These are phyloP conservation scores for Pseudogymnoascus sp. DNA, from an alignment of 2,329 filamentous ascomycete genomes.

Conservation along the genomic window DNA sequence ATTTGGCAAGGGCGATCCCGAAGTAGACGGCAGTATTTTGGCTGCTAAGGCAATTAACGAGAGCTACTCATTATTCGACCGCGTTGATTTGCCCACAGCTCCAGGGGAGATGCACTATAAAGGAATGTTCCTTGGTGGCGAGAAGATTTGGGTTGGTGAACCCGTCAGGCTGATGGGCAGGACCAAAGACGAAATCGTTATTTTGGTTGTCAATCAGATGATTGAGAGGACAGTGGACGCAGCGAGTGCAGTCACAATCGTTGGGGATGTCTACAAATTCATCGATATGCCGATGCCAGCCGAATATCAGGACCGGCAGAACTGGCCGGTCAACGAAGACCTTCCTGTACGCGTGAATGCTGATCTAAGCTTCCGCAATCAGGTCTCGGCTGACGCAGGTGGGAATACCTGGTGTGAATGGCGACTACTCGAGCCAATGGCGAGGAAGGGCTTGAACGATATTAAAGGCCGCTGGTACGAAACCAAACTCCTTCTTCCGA, in stretches of 20 bases:
- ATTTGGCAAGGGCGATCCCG: constrained; percentile 35
- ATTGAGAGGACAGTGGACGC: constrained; percentile 24
- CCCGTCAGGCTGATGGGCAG: constrained; percentile 42
- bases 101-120: constrained; percentile 41
- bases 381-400: constrained; percentile 35
- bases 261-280: constrained; percentile 47
- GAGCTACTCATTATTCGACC: constrained; percentile 46
- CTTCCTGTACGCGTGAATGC: constrained; percentile 39
- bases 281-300: constrained; percentile 31
- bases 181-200: constrained; percentile 37
- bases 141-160: constrained; percentile 55
- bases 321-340: constrained; percentile 34
- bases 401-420: constrained; percentile 27
- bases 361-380: constrained; percentile 37
- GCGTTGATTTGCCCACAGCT: constrained; percentile 33
- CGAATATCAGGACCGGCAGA: constrained; percentile 27
- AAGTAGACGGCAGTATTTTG: constrained; percentile 51
- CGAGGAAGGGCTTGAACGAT: constrained; percentile 34
- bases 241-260: constrained; percentile 30
- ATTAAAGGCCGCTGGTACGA: constrained; percentile 57
- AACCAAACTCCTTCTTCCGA: constrained; percentile 40
- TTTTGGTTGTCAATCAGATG: constrained; percentile 38
- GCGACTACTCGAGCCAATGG: constrained; percentile 25
- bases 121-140: constrained; percentile 49
- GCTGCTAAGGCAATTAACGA: constrained; percentile 48